Evolutionary conservation across 352 stramenopile genomes (phyloP).

Genomic region (Hyaloperonospora brassicae): DNA sequence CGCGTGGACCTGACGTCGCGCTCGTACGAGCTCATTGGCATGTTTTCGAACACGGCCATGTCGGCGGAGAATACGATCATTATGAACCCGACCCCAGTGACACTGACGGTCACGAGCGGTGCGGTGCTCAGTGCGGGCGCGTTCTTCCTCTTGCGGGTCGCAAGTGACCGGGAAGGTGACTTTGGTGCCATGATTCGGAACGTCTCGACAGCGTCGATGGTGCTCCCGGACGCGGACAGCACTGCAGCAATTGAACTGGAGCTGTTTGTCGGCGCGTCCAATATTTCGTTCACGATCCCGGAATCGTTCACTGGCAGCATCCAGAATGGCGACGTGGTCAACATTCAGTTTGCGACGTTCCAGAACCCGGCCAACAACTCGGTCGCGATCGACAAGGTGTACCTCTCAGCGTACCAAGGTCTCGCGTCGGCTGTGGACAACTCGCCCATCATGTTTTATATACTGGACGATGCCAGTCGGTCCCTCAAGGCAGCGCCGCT

Average conservation of each 20-base stretch:
- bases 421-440: constrained; percentile 54
- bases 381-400: constrained; percentile 51
- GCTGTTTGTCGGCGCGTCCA: constrained; percentile 42
- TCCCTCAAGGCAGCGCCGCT: constrained; percentile 48
- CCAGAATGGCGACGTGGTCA: constrained; percentile 65
- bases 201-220: constrained; percentile 39
- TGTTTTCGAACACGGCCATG: constrained; percentile 47
- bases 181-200: constrained; percentile 54
- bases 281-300: constrained; percentile 73
- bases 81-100: constrained; percentile 43
- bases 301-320: constrained; percentile 46
- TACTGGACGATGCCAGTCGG: constrained; percentile 34
- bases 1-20: constrained; percentile 41
- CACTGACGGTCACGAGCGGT: constrained; percentile 52
- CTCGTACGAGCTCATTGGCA: constrained; percentile 49
- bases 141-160: constrained; percentile 66
- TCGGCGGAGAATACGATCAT: constrained; percentile 37
- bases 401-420: constrained; percentile 63
- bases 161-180: constrained; percentile 39
- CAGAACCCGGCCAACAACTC: constrained; percentile 56
- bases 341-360: constrained; percentile 58
- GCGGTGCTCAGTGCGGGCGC: constrained; percentile 45
- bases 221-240: constrained; percentile 23
- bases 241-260: constrained; percentile 30
- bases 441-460: constrained; percentile 39